Conservation (phyloP, 768 basidiomycete species). For the Podaxis sp. region DNA sequence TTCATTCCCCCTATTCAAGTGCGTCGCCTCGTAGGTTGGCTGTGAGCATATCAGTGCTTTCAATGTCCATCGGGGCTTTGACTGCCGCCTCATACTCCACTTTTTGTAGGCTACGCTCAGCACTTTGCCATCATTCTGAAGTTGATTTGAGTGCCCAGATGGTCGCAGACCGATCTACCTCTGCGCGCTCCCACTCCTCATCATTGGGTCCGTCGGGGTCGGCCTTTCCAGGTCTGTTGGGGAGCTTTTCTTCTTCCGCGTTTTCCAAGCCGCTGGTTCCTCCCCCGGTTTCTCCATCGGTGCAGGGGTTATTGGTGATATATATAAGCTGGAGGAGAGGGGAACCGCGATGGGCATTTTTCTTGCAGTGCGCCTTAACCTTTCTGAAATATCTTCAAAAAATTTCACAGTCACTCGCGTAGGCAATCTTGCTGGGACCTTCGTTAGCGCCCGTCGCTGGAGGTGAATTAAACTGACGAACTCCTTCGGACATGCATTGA, state of each 20-base stretch:
- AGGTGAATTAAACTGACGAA: constrained; percentile 31
- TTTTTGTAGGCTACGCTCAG: constrained; percentile 28
- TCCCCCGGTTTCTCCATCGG: constrained; percentile 57
- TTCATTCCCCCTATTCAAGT: not conserved
- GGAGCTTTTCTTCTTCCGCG: constrained; percentile 58
- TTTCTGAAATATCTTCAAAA: not conserved
- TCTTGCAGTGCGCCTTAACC: constrained; percentile 40
- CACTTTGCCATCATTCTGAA: not conserved
- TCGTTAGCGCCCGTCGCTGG: constrained; percentile 60
- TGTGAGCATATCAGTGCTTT: constrained; percentile 36
- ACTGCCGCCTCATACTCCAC: constrained; percentile 37
- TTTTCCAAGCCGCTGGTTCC: constrained; percentile 69
- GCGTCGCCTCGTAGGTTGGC: constrained; percentile 26
- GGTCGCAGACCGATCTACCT: constrained; percentile 66
- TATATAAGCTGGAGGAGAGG: constrained; percentile 64
- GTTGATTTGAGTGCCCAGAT: constrained; percentile 38
- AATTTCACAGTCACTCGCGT: constrained; percentile 36
- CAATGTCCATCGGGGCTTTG: constrained; percentile 31
- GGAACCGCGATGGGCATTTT: constrained; percentile 62
- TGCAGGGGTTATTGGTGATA: constrained; percentile 63
- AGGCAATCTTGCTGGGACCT: constrained; percentile 59
- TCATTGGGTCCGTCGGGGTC: constrained; percentile 61
- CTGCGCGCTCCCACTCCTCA: constrained; percentile 57
- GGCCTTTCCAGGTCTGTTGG: constrained; percentile 42
- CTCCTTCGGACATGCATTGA: not conserved